Conservation (phyloP, 129 eudicot species). For the Artemisia tridentata region DNA sequence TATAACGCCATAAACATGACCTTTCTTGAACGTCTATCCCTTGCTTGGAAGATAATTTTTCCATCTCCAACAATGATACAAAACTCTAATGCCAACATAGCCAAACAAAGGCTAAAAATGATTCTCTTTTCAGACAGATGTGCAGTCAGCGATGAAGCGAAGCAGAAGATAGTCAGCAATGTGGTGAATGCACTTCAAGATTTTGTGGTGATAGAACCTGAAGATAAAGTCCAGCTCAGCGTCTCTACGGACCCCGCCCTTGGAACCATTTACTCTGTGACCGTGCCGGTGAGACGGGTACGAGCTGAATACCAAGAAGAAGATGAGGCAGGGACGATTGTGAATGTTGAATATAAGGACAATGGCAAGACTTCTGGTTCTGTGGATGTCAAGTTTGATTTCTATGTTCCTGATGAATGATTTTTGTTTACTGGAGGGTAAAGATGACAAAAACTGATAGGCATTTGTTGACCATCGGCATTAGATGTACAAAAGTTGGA, state of each 20-base stretch:
- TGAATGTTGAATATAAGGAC: slow-evolving; percentile 73
- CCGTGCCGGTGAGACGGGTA: slow-evolving; percentile 75
- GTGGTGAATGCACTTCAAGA: slow-evolving; percentile 64
- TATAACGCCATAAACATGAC: slow-evolving; percentile 63
- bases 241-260: slow-evolving; percentile 65
- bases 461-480: neutral
- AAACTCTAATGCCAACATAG: slow-evolving; percentile 71
- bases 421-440: neutral
- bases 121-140: slow-evolving; percentile 78
- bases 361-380: slow-evolving; percentile 62
- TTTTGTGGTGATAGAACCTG: slow-evolving; percentile 83
- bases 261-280: slow-evolving; percentile 73
- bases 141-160: slow-evolving; percentile 91
- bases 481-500: slow-evolving; percentile 7
- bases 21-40: slow-evolving; percentile 68
- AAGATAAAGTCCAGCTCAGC: slow-evolving; percentile 78
- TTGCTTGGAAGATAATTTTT: slow-evolving; percentile 86
- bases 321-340: slow-evolving; percentile 51
- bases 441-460: neutral
- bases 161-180: slow-evolving; percentile 68
- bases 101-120: slow-evolving; percentile 88
- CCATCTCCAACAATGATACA: slow-evolving; percentile 46
- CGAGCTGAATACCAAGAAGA: slow-evolving; percentile 63
- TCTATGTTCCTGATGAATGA: slow-evolving; percentile 60
- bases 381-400: slow-evolving; percentile 82